Conservation (phyloP, 1,139 yeast species). For the Hemisphaericaspora lyxosophila region DNA sequence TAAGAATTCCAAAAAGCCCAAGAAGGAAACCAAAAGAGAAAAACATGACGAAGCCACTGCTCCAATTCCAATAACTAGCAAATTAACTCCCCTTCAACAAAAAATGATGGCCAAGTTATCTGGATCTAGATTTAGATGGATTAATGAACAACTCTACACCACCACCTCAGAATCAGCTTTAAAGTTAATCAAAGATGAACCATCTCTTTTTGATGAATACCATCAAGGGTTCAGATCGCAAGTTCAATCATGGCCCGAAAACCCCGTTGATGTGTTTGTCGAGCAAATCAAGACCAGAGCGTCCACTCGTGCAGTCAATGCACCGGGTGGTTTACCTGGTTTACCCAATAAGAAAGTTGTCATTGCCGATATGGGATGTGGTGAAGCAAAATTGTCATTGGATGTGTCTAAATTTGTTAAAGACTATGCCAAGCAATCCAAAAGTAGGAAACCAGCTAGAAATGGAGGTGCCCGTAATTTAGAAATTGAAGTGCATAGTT, state of each 20-base stretch:
- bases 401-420: conserved; percentile 57
- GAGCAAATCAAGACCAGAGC: conserved; percentile 61
- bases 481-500: conserved; percentile 73
- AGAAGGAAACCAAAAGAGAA: conserved; percentile 10
- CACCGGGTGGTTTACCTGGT: conserved; percentile 95
- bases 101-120: conserved; percentile 94
- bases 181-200: conserved; percentile 71
- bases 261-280: conserved; percentile 89
- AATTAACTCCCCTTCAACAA: conserved; percentile 86
- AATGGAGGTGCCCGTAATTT: conserved; percentile 26
- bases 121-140: conserved; percentile 97
- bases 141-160: conserved; percentile 91
- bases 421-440: conserved; percentile 29
- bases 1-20: conserved; percentile 1
- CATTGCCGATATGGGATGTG: conserved; percentile 98
- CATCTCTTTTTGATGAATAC: conserved; percentile 87
- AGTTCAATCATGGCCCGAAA: conserved; percentile 96
- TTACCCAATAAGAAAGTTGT: conserved; percentile 54
- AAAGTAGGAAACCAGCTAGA: conserved; percentile 29
- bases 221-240: conserved; percentile 95
- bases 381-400: conserved; percentile 84
- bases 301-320: conserved; percentile 67
- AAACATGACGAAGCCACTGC: conserved; percentile 7
- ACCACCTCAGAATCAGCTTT: conserved; percentile 77
- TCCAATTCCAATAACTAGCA: conserved; percentile 29